phyloP scores from a whole-genome alignment of 768 basidiomycete species.

The Pulveroboletus sp. region DNA sequence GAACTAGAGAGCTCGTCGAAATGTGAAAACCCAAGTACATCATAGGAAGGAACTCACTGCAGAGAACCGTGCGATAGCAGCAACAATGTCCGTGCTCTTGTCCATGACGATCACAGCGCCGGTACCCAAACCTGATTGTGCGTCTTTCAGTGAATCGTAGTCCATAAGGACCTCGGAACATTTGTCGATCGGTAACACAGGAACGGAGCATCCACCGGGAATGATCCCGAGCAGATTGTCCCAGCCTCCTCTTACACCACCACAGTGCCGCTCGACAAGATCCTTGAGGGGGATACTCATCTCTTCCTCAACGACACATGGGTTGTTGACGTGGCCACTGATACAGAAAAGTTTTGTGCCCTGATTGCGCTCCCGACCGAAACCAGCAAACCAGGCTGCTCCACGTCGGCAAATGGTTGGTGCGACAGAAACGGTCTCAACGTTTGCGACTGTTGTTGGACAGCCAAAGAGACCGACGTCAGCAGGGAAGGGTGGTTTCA shows the following conservation, averaged over 20 bases:
- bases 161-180: constrained; percentile 96
- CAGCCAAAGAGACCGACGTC: constrained; percentile 98
- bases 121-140: constrained; percentile 93
- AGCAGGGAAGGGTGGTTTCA: constrained; percentile 98
- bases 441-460: constrained; percentile 96
- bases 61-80: constrained; percentile 91
- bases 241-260: constrained; percentile 93
- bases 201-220: constrained; percentile 93
- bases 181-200: constrained; percentile 77
- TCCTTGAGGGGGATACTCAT: constrained; percentile 97
- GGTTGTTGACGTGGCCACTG: constrained; percentile 96
- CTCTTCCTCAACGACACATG: constrained; percentile 97
- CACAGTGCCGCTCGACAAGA: constrained; percentile 93
- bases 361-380: constrained; percentile 88
- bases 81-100: constrained; percentile 92
- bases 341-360: constrained; percentile 98
- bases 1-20: constrained; percentile 49
- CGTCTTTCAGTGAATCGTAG: constrained; percentile 95
- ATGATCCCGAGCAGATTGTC: constrained; percentile 95
- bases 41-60: constrained; percentile 41
- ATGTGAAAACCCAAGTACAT: neutral
- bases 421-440: constrained; percentile 97
- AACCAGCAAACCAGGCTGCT: constrained; percentile 83
- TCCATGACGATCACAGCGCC: constrained; percentile 99
- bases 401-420: constrained; percentile 95